Conservation (phyloP, 2,329 filamentous ascomycete genomes). For the Metarhizium brunneum region DNA sequence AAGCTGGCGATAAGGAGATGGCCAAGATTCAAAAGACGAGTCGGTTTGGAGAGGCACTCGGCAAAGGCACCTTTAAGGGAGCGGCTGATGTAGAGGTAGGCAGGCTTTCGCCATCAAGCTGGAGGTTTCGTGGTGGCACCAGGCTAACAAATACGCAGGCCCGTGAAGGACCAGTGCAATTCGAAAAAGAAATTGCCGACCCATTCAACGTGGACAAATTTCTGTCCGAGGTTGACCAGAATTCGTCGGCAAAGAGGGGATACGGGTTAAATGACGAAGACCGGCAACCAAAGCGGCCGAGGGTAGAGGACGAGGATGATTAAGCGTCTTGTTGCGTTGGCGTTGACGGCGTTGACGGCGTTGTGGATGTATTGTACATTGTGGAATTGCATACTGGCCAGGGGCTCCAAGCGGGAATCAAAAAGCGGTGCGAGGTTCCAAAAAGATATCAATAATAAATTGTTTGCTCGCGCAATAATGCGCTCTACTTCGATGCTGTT, state of each 20-base stretch:
- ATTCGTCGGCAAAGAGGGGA: constrained; percentile 57
- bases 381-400: background rate
- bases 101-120: constrained; percentile 6
- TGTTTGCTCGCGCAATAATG: background rate
- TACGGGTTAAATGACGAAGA: constrained; percentile 66
- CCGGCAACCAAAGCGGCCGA: constrained; percentile 59
- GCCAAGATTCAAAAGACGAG: constrained; percentile 78
- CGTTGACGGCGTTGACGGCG: background rate
- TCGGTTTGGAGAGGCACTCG: constrained; percentile 77
- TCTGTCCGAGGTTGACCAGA: constrained; percentile 67
- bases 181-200: constrained; percentile 79
- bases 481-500: no score
- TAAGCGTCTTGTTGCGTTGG: background rate
- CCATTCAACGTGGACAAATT: constrained; percentile 94
- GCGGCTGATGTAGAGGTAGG: constrained; percentile 70
- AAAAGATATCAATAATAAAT: background rate
- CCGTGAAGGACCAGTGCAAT: constrained; percentile 87
- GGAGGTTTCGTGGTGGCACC: background rate
- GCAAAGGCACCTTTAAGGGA: constrained; percentile 85
- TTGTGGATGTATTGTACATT: background rate
- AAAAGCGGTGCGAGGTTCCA: background rate
- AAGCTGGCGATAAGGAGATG: constrained; percentile 72
- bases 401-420: background rate
- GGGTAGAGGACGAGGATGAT: constrained; percentile 57
- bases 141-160: constrained; percentile 38